These are phyloP conservation scores for Cinnamomum micranthum DNA, from an alignment of 164 flowering plant species.

Conservation along the genomic window DNA sequence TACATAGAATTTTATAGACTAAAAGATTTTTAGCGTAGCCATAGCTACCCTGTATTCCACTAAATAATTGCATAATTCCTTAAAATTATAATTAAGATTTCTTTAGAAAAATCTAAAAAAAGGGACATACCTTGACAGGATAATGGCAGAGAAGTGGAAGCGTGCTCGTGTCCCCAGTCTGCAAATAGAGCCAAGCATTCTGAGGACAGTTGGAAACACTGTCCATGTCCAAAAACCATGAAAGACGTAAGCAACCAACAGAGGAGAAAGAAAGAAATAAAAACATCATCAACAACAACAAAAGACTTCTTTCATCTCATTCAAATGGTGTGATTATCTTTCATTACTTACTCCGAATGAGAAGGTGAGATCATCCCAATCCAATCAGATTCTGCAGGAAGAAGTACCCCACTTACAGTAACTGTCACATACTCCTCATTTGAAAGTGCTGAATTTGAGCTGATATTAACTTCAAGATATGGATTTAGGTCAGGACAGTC, in stretches of 20 bases:
- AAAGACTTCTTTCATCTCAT: background rate
- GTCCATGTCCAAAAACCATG: constrained; percentile 12
- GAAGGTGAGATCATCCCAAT: constrained; percentile 85
- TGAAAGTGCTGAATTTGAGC: constrained; percentile 22
- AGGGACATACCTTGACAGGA: constrained; percentile 69
- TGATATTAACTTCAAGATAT: constrained; percentile 36
- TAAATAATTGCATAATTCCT: too few species aligned
- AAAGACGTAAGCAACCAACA: background rate
- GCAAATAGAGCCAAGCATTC: constrained; percentile 26
- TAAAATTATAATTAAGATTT: background rate
- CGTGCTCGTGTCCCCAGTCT: constrained; percentile 61
- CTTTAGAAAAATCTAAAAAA: background rate
- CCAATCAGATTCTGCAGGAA: constrained; percentile 49
- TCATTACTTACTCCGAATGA: constrained; percentile 22
- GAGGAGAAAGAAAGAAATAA: background rate
- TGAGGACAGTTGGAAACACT: constrained; percentile 48
- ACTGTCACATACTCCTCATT: constrained; percentile 54
- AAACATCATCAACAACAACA: background rate
- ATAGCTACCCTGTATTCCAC: too few species aligned
- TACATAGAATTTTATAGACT: too few species aligned
- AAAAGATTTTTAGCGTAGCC: too few species aligned
- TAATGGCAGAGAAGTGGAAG: constrained; percentile 88
- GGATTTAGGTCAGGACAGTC: constrained; percentile 48
- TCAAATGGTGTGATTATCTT: background rate
- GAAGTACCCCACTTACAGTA: constrained; percentile 52